Evolutionary conservation across 495 filamentous ascomycete species (phyloP).

Genomic region (Cercophora scortea): DNA sequence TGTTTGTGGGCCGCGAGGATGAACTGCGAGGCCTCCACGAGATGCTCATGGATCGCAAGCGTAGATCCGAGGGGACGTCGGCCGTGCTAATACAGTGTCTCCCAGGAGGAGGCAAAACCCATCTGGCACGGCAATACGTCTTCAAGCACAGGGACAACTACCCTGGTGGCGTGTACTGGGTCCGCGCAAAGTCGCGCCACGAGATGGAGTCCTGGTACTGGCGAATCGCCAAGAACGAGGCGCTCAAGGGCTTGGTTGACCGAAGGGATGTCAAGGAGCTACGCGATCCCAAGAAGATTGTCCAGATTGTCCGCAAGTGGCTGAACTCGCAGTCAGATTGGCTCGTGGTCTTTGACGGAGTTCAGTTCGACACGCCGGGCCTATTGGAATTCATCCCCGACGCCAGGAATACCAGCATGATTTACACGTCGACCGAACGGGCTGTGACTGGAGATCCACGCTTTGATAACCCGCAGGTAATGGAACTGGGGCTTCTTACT

Average conservation of each 20-base stretch:
- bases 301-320: conserved; percentile 59
- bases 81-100: conserved; percentile 65
- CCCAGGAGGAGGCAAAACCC: conserved; percentile 74
- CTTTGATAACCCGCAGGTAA: conserved; percentile 66
- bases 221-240: conserved; percentile 64
- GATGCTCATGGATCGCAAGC: conserved; percentile 57
- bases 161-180: conserved; percentile 74
- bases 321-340: conserved; percentile 62
- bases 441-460: conserved; percentile 59
- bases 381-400: conserved; percentile 64
- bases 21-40: conserved; percentile 61
- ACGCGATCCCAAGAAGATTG: conserved; percentile 44
- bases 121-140: conserved; percentile 76
- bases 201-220: conserved; percentile 63
- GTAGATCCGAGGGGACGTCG: conserved; percentile 53
- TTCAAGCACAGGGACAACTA: conserved; percentile 59
- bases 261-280: conserved; percentile 25
- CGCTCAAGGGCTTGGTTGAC: conserved; percentile 39
- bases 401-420: conserved; percentile 58
- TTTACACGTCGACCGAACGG: conserved; percentile 68
- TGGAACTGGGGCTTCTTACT: conserved; percentile 52
- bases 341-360: conserved; percentile 70
- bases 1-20: conserved; percentile 66
- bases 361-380: conserved; percentile 57
- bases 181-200: conserved; percentile 57